These are phyloP conservation scores for Macaranga tanarius DNA, from an alignment of 441 rosid species.

Conservation along the genomic window DNA sequence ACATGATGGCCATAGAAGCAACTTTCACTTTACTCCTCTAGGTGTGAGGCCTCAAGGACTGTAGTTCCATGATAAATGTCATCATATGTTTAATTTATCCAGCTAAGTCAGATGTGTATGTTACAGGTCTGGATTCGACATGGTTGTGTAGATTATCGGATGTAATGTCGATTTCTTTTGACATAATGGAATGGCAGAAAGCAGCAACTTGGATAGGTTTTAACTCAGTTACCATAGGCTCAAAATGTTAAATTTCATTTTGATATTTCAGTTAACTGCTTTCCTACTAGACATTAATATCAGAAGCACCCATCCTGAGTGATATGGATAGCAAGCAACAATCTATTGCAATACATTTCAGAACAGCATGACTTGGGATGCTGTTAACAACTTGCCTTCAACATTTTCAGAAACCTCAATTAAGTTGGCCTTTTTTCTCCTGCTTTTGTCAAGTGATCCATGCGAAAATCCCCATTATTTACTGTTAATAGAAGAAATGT, in stretches of 20 bases:
- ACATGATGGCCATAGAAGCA: conserved; percentile 1
- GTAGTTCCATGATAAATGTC: conserved; percentile 19
- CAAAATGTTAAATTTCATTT: background rate
- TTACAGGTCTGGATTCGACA: conserved; percentile 7
- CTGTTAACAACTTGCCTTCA: too few relatives aligned
- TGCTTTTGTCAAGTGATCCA: too few relatives aligned
- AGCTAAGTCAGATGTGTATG: conserved; percentile 16
- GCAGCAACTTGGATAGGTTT: background rate
- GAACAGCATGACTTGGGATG: too few relatives aligned
- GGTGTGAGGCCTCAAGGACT: conserved; percentile 16
- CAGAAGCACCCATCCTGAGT: too few relatives aligned
- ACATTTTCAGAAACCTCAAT: too few relatives aligned
- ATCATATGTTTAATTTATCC: conserved; percentile 19
- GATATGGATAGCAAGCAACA: too few relatives aligned
- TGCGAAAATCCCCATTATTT: too few relatives aligned
- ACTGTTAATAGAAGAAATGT: too few relatives aligned
- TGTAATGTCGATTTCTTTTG: conserved; percentile 15
- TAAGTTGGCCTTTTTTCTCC: too few relatives aligned
- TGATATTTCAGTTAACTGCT: too few relatives aligned
- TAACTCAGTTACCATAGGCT: background rate
- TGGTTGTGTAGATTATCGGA: conserved; percentile 8
- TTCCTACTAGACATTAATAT: too few relatives aligned
- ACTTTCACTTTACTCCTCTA: conserved; percentile 8
- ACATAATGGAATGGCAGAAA: background rate
- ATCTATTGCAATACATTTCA: too few relatives aligned